Evolutionary conservation across 805 yeast species (phyloP), one percentile per base, ranked within the genome.

Genomic region (Saccharomycopsis fibuligera): DNA sequence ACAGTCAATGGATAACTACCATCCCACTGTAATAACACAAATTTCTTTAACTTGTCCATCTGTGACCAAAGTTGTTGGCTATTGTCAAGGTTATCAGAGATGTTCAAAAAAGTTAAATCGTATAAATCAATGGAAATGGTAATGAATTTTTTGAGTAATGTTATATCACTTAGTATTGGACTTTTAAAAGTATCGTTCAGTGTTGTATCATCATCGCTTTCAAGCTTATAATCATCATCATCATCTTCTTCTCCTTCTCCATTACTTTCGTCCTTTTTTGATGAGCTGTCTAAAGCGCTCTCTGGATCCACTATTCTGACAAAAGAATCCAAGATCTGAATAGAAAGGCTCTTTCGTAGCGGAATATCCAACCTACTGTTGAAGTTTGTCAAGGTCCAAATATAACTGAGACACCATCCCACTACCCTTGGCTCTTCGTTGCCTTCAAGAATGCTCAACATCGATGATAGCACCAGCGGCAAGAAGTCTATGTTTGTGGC

Each of bases 11-110:
- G 35, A 30, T 5, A 29, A n/a, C 8, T 38, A n/a, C 21, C 23
- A 23, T 38, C 35, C 51, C 51, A 48, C 22, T 42, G 47, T n/a
- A n/a, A 23, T 3, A 48, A 6, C 12, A 36, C 16, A 30, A 48
- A 44, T 27, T 21, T 16, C 23, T 48, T 48, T 5, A 48, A 6
- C 17, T 41, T 25, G n/a, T n/a, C 14, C 21, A 47, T 30, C 12
- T 47, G 30, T 3, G 10, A 9, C 50, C 50, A 47, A 8, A 38
- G 5, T 5, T 38, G 8, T 12, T n/a, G n/a, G n/a, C n/a, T 33
- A 17, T 17, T 17, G 19, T 33, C 37, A 10, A n/a, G 10, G 4
- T 22, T 24, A 22, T 47, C 43, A 21, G 25, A 17, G 22, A 47
- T 22, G 24, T 22, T 17, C 12, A 17, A 29, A 21, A 47, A 12